Evolutionary conservation across 305 asterid genomes (phyloP).

Genomic region (Solanum hybrid): DNA sequence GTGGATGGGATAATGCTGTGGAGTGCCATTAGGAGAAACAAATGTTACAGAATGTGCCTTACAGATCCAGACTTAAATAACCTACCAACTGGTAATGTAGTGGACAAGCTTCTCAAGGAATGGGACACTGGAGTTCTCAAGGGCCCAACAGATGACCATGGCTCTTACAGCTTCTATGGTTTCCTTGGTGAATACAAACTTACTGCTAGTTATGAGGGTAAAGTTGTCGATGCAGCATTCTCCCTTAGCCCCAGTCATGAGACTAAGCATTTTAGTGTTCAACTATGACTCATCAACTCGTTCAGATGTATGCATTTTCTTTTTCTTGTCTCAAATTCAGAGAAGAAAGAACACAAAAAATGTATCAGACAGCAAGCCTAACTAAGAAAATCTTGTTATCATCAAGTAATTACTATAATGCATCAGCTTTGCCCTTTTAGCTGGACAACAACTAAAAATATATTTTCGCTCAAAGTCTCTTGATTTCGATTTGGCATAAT

Average conservation of each 20-base stretch:
- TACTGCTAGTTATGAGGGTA: constrained; percentile 16
- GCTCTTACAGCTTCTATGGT: constrained; percentile 29
- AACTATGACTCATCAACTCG: not conserved
- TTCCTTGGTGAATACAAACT: constrained; percentile 35
- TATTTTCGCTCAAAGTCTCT: not conserved
- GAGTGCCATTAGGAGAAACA: constrained; percentile 26
- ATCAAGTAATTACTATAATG: not conserved
- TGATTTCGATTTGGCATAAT: not conserved
- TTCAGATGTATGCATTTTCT: not conserved
- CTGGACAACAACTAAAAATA: not conserved
- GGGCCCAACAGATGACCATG: constrained; percentile 29
- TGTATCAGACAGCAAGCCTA: not conserved
- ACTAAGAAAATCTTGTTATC: not conserved
- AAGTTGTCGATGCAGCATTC: constrained; percentile 19
- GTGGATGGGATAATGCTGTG: constrained; percentile 40
- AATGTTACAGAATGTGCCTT: constrained; percentile 45
- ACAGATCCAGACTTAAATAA: constrained; percentile 28
- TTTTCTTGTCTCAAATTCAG: not conserved
- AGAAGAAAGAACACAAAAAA: not conserved
- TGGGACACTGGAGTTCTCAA: constrained; percentile 29
- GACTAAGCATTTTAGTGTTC: constrained; percentile 30
- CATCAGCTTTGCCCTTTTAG: not conserved
- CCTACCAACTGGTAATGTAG: constrained; percentile 36
- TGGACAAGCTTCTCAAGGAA: constrained; percentile 36
- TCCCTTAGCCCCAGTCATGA: constrained; percentile 32